These are phyloP conservation scores for Harrya chromipes DNA, from an alignment of 768 basidiomycete species.

Conservation along the genomic window DNA sequence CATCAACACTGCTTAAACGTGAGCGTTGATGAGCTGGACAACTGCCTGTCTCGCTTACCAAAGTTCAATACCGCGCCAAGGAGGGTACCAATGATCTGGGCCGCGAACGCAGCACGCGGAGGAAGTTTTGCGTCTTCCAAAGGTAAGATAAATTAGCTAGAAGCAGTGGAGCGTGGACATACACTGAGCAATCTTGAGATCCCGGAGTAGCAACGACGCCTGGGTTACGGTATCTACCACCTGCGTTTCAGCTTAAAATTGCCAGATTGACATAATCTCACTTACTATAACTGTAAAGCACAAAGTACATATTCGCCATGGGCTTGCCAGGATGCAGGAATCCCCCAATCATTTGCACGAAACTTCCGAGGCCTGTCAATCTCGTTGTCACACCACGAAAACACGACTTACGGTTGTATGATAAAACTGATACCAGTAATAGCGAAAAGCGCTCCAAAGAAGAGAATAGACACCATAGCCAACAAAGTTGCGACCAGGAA, in stretches of 20 bases:
- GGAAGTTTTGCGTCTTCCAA: slow-evolving; percentile 56
- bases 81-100: slow-evolving; percentile 44
- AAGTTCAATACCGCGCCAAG: slow-evolving; percentile 36
- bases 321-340: slow-evolving; percentile 37
- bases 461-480: slow-evolving; percentile 48
- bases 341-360: slow-evolving; percentile 39
- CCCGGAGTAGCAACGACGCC: slow-evolving; percentile 50
- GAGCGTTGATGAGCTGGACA: slow-evolving; percentile 42
- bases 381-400: background rate
- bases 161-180: background rate
- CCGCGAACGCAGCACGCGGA: slow-evolving; percentile 61
- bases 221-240: slow-evolving; percentile 49
- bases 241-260: slow-evolving; percentile 32
- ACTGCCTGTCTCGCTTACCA: slow-evolving; percentile 49
- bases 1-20: slow-evolving; percentile 40
- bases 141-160: slow-evolving; percentile 33
- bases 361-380: slow-evolving; percentile 10
- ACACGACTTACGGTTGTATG: slow-evolving; percentile 23
- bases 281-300: slow-evolving; percentile 49
- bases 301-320: slow-evolving; percentile 44
- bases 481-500: slow-evolving; percentile 50
- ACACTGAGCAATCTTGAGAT: slow-evolving; percentile 46
- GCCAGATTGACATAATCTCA: slow-evolving; percentile 17
- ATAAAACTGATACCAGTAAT: slow-evolving; percentile 39
- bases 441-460: slow-evolving; percentile 53